These are phyloP conservation scores for Hanseniaspora clermontiae DNA, from an alignment of 805 yeast genomes.

Conservation along the genomic window DNA sequence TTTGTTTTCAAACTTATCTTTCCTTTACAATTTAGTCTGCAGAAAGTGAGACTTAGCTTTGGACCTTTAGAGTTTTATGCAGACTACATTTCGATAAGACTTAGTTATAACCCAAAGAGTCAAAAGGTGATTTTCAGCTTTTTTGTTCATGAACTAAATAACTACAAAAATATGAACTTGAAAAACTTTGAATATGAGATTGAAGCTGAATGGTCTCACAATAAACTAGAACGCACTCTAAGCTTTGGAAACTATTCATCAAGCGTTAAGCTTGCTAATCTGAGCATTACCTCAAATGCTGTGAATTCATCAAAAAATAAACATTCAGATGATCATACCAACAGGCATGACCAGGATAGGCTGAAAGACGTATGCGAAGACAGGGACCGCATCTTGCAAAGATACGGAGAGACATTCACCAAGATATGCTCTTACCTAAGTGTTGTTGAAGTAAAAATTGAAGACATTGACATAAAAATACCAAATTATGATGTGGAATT, in stretches of 20 bases:
- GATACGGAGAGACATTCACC: slow-evolving; percentile 12
- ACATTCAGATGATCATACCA: background rate
- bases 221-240: background rate
- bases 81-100: slow-evolving; percentile 8
- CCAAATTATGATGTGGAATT: slow-evolving; percentile 16
- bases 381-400: background rate
- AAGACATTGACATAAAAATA: slow-evolving; percentile 20
- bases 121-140: background rate
- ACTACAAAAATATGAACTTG: background rate
- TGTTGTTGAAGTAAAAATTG: slow-evolving; percentile 24
- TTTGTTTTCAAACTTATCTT: background rate
- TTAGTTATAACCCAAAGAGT: background rate
- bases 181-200: slow-evolving; percentile 11
- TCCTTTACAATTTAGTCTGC: slow-evolving; percentile 10
- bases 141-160: slow-evolving; percentile 10
- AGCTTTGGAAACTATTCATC: slow-evolving; percentile 4
- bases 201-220: background rate
- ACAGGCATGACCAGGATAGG: background rate
- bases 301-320: background rate
- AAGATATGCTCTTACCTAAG: slow-evolving; percentile 14
- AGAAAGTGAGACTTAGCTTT: background rate
- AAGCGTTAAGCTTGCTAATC: background rate
- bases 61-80: slow-evolving; percentile 5
- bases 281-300: background rate
- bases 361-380: background rate